These are phyloP conservation scores for Amylostereum chailletii DNA, from an alignment of 1,284 basidiomycete genomes.

Conservation along the genomic window DNA sequence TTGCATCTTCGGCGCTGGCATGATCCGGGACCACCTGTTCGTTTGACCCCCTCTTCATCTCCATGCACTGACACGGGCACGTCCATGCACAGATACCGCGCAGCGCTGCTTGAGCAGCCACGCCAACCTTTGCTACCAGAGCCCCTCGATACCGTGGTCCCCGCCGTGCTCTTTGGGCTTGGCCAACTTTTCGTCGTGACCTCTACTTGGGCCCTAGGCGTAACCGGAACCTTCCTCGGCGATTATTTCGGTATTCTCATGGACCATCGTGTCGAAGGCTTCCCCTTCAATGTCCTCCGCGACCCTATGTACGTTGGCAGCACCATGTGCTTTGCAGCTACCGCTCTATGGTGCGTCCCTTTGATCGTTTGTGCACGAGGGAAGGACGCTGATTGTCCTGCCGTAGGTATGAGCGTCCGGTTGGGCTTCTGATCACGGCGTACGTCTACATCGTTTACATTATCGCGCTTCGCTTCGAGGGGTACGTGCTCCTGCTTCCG, in stretches of 20 bases:
- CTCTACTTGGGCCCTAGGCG: slow-evolving; percentile 86
- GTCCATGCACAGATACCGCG: slow-evolving; percentile 49
- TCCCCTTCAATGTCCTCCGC: slow-evolving; percentile 91
- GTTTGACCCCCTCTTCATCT: slow-evolving; percentile 22
- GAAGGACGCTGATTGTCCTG: background rate
- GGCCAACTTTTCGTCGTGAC: slow-evolving; percentile 82
- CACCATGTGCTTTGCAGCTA: slow-evolving; percentile 79
- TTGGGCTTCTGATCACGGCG: slow-evolving; percentile 65
- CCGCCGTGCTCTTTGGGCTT: slow-evolving; percentile 53
- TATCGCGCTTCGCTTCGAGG: slow-evolving; percentile 81
- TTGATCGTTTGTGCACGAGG: slow-evolving; percentile 2
- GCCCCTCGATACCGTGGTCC: slow-evolving; percentile 53
- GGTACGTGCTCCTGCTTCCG: slow-evolving; percentile 35
- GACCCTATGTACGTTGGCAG: slow-evolving; percentile 97
- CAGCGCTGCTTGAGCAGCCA: slow-evolving; percentile 71
- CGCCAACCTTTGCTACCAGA: slow-evolving; percentile 44
- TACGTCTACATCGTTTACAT: slow-evolving; percentile 80
- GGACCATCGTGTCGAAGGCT: slow-evolving; percentile 79
- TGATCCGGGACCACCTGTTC: slow-evolving; percentile 81
- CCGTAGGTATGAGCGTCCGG: slow-evolving; percentile 72
- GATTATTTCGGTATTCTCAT: slow-evolving; percentile 99
- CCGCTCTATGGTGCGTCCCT: slow-evolving; percentile 66
- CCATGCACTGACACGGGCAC: background rate
- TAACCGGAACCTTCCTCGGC: slow-evolving; percentile 92
- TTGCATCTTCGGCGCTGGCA: slow-evolving; percentile 83